phyloP scores from a whole-genome alignment of 2,329 filamentous ascomycete genomes.

The Nigrospora oryzae region DNA sequence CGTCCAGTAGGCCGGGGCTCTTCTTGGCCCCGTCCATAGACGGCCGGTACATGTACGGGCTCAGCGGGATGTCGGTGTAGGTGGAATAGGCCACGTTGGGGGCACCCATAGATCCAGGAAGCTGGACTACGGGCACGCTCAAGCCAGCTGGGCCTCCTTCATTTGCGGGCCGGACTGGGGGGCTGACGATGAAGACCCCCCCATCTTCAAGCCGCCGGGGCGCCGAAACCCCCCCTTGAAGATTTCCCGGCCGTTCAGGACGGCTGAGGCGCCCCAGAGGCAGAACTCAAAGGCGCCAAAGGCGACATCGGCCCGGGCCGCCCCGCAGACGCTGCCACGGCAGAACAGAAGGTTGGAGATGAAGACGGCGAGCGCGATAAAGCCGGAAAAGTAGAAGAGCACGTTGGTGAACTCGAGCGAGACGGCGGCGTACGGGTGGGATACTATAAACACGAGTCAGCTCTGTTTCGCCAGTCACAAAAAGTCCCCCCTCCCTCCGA shows the following conservation, averaged over 20 bases:
- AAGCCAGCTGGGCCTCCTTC: conserved; percentile 26
- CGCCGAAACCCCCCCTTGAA: conserved; percentile 30
- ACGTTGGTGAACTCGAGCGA: conserved; percentile 42
- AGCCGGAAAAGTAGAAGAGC: conserved; percentile 51
- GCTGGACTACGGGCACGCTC: conserved; percentile 11
- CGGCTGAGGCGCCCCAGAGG: conserved; percentile 41
- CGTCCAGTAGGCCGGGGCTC: conserved; percentile 2
- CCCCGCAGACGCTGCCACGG: conserved; percentile 45
- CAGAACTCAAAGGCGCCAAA: conserved; percentile 45
- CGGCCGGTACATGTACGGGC: conserved; percentile 15
- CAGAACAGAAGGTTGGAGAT: conserved; percentile 48
- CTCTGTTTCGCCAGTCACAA: neutral
- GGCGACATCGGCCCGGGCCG: conserved; percentile 44
- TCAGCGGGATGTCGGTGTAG: conserved; percentile 20
- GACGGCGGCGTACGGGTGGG: conserved; percentile 39
- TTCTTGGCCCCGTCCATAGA: conserved; percentile 11
- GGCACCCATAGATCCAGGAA: conserved; percentile 2
- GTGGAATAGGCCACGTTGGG: conserved; percentile 9
- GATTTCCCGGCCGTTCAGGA: conserved; percentile 35
- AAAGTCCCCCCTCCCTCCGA: neutral
- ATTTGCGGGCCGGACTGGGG: conserved; percentile 20
- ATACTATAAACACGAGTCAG: conserved; percentile 17
- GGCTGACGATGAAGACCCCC: conserved; percentile 18
- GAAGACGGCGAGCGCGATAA: conserved; percentile 50
- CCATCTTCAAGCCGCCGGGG: conserved; percentile 13